phyloP scores from a whole-genome alignment of 2,329 filamentous ascomycete genomes.

The Pseudocercospora vitis region DNA sequence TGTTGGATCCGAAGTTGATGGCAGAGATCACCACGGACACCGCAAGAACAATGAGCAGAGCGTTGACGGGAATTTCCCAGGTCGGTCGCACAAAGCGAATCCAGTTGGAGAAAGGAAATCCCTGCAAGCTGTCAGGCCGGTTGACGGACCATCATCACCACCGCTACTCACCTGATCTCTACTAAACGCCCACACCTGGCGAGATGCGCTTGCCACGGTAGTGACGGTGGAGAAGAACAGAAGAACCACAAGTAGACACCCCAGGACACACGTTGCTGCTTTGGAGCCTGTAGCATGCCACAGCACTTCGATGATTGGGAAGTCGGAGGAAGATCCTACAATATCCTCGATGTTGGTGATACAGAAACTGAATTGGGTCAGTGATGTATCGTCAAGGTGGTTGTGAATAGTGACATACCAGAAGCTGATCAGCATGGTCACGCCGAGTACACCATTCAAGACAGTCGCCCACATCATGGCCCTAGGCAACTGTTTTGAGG shows the following conservation, averaged over 20 bases:
- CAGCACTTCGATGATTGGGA: conserved; percentile 37
- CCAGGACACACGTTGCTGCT: conserved; percentile 35
- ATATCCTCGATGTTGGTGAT: conserved; percentile 31
- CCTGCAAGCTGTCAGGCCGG: conserved; percentile 23
- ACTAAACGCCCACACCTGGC: conserved; percentile 39
- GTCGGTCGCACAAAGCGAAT: conserved; percentile 34
- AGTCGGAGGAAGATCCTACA: conserved; percentile 30
- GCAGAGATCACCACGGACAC: conserved; percentile 40
- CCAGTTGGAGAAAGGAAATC: conserved; percentile 39
- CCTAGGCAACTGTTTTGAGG: conserved; percentile 44
- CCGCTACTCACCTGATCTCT: conserved; percentile 30
- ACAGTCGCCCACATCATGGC: conserved; percentile 47
- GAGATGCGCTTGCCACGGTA: conserved; percentile 37
- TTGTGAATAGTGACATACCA: conserved; percentile 29
- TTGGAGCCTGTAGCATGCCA: conserved; percentile 34
- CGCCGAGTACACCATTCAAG: conserved; percentile 38
- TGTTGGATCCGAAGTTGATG: conserved; percentile 46
- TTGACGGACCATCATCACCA: background rate
- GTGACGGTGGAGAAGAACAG: conserved; percentile 40
- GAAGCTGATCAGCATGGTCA: conserved; percentile 42
- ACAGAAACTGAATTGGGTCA: conserved; percentile 32
- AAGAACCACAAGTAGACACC: conserved; percentile 35
- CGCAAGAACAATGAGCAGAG: conserved; percentile 33
- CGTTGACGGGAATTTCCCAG: conserved; percentile 38
- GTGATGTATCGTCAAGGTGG: background rate